Percentiles rank a stretch among this genome's conserved stretches.
phyloP scores from a whole-genome alignment of 495 filamentous ascomycete species.

The Xylaria curta region DNA sequence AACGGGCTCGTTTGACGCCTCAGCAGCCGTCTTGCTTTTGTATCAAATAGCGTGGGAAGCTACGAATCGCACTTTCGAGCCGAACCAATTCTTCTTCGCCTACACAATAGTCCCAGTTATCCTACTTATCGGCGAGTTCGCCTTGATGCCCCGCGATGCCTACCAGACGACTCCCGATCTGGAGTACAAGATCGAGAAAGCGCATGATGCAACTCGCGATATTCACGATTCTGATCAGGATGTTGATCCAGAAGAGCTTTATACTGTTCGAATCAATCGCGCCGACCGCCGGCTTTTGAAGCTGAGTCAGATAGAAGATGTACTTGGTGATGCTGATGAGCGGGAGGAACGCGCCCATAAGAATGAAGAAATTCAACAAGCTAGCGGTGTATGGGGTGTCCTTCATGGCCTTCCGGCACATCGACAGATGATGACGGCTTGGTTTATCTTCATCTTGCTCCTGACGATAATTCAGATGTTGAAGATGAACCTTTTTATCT shows the following conservation, averaged over 20 bases:
- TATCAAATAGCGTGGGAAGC: conserved; percentile 67
- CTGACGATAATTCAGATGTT: conserved; percentile 61
- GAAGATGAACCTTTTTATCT: conserved; percentile 63
- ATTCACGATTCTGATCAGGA: conserved; percentile 50
- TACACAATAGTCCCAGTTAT: conserved; percentile 66
- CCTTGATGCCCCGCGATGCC: conserved; percentile 66
- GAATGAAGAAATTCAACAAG: conserved; percentile 60
- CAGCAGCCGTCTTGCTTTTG: conserved; percentile 70
- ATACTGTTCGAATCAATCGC: conserved; percentile 45
- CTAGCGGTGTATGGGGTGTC: conserved; percentile 58
- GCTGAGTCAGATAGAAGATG: conserved; percentile 50
- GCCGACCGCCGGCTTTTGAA: conserved; percentile 38
- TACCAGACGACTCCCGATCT: conserved; percentile 67
- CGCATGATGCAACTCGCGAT: conserved; percentile 38
- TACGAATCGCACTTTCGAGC: conserved; percentile 55
- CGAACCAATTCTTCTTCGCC: conserved; percentile 67
- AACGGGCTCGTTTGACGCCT: conserved; percentile 76
- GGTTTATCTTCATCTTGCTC: conserved; percentile 57
- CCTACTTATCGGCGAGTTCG: conserved; percentile 61
- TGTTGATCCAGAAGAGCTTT: conserved; percentile 36
- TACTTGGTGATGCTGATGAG: conserved; percentile 49
- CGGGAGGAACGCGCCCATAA: conserved; percentile 55
- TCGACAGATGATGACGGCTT: conserved; percentile 54
- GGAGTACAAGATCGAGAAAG: conserved; percentile 50
- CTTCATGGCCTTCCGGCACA: conserved; percentile 54